Base-by-base conservation (phyloP, 805 yeast genomes). In the Metschnikowia gelsemii region DNA sequence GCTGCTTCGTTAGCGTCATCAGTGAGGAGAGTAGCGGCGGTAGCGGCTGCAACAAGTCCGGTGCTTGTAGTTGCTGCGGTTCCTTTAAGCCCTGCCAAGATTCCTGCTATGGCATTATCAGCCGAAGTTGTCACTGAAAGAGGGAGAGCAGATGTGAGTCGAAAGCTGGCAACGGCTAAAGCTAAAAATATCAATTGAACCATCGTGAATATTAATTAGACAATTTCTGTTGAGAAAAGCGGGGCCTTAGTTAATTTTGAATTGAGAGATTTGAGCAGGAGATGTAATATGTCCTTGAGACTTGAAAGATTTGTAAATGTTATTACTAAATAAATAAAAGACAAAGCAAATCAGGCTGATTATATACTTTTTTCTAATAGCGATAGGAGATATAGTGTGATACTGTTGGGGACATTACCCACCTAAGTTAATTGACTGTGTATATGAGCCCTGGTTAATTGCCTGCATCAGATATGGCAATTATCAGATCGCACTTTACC, bases 1-100 rank as follows among this genome's bases (percentile, higher is more conserved):
- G 11, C 14, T 3, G 13, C 13, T 3, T 8, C 29, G 7, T 16
- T n/a, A 16, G 29, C 14, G 13, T n/a, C 14, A 26, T 3, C 29
- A 26, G 9, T 26, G 8, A n/a, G 29, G 13, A 8, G 8, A 11
- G 29, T 26, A 11, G 29, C 21, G 3, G 32, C 14, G 20, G 32
- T 21, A 17, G 18, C 30, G 14, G 6, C 14, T 9, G 27, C 36
- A 3, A n/a, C 32, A 14, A 26, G 24, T 5, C 19, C 37, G 3
- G 36, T 16, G 22, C 23, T 32, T 6, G 41, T 27, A 12, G 32
- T 20, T 18, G 40, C 19, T n/a, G 35, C 25, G 3, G 31, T 31
- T 12, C 37, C 46, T 26, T 35, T 27, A 8, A 43, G 37, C n/a
- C 32, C 35, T 11, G 29, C 39, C 23, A 40, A 37, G 14, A 40